A percentile compares a stretch with the other conserved stretches of the same genome.
Conservation (phyloP, 352 stramenopile genomes). For the Globisporangium irregulare region DNA sequence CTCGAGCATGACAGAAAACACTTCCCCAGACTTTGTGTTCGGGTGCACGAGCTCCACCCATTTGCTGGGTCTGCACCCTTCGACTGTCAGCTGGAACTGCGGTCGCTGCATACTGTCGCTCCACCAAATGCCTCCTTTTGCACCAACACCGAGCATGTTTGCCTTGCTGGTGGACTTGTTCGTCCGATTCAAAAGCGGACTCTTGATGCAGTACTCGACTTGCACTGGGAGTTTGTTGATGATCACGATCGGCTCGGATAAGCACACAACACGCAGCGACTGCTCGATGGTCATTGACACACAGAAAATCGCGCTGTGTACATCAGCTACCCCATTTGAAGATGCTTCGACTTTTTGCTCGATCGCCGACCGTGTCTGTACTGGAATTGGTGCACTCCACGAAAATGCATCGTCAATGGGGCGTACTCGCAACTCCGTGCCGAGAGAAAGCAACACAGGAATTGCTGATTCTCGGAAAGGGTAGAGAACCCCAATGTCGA, state of each 20-base stretch:
- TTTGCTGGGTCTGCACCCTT: slow-evolving; percentile 59
- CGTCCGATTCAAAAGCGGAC: slow-evolving; percentile 25
- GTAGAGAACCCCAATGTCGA: slow-evolving; percentile 67
- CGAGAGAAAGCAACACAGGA: slow-evolving; percentile 64
- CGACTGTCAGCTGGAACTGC: slow-evolving; percentile 62
- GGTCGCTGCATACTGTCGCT: slow-evolving; percentile 56
- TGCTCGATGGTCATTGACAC: slow-evolving; percentile 64
- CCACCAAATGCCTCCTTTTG: slow-evolving; percentile 77
- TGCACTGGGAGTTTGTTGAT: slow-evolving; percentile 78
- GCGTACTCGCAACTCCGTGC: slow-evolving; percentile 64
- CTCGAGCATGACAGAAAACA: slow-evolving; percentile 61
- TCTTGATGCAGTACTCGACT: slow-evolving; percentile 55
- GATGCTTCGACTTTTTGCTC: slow-evolving; percentile 65
- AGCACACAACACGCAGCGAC: slow-evolving; percentile 56
- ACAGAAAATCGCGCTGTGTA: slow-evolving; percentile 56
- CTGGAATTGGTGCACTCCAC: slow-evolving; percentile 76
- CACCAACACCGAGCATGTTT: slow-evolving; percentile 50
- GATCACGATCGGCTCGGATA: slow-evolving; percentile 70
- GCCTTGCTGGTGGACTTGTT: slow-evolving; percentile 30
- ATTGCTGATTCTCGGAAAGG: slow-evolving; percentile 61
- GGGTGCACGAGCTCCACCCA: slow-evolving; percentile 65
- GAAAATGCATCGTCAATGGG: slow-evolving; percentile 48
- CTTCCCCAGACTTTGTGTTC: slow-evolving; percentile 39
- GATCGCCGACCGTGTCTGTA: slow-evolving; percentile 58
- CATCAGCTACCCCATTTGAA: slow-evolving; percentile 20